A percentile compares a stretch with the other conserved stretches of the same genome.
phyloP scores from a whole-genome alignment of 495 filamentous ascomycete genomes.

The Aspergillus asperescens region DNA sequence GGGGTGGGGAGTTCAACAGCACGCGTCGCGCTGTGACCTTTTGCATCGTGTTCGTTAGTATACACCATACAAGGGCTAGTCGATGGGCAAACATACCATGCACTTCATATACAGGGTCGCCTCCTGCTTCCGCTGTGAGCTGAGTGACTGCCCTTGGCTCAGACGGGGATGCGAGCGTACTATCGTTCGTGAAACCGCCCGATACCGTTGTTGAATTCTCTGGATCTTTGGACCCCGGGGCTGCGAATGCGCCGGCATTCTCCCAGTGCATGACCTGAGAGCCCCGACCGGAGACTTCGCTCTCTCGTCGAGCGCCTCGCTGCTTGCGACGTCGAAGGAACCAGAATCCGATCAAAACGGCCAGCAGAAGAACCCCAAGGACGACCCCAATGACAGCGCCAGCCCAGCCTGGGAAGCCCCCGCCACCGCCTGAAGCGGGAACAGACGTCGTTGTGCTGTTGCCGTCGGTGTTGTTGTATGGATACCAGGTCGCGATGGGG shows the following conservation, averaged over 20 bases:
- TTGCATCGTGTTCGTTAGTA: background rate
- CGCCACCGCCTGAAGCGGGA: conserved; percentile 3
- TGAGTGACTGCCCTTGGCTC: background rate
- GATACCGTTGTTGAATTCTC: conserved; percentile 3
- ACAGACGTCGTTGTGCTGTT: background rate
- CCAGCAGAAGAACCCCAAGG: conserved; percentile 55
- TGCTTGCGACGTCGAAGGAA: conserved; percentile 49
- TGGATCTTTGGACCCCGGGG: background rate
- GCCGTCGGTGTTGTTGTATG: conserved; percentile 41
- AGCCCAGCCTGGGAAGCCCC: conserved; percentile 55
- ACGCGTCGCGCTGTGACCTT: background rate
- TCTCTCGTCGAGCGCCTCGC: background rate
- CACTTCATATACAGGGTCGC: conserved; percentile 13
- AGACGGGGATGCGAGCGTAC: background rate
- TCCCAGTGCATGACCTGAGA: conserved; percentile 10
- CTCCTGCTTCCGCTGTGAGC: background rate
- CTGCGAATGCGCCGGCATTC: background rate
- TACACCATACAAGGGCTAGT: too few relatives aligned
- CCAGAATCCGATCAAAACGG: conserved; percentile 45
- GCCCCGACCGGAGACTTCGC: conserved; percentile 4
- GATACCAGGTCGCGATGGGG: conserved; percentile 54
- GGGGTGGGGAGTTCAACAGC: conserved; percentile 16
- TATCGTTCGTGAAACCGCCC: conserved; percentile 1
- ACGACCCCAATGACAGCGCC: conserved; percentile 63
- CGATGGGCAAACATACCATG: conserved; percentile 2